Evolutionary conservation across 352 stramenopile species (phyloP).

Genomic region (Saprolegnia parasitica): DNA sequence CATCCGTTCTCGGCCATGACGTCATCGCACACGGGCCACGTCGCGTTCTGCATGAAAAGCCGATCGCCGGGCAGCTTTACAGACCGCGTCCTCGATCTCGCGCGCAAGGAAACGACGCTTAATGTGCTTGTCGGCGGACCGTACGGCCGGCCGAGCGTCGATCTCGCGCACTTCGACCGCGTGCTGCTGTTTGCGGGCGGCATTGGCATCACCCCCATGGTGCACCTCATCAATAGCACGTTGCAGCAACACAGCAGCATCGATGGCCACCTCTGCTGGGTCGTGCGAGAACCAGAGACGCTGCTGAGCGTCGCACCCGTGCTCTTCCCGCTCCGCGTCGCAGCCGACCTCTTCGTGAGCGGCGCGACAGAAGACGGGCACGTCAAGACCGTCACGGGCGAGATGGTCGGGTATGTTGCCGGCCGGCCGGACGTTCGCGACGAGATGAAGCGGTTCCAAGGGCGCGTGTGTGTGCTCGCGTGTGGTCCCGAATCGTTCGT

Average conservation of each 20-base stretch:
- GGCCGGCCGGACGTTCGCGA: slow-evolving; percentile 60
- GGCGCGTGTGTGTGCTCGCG: slow-evolving; percentile 61
- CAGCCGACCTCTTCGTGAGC: slow-evolving; percentile 4
- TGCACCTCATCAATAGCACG: slow-evolving; percentile 67
- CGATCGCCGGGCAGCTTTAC: slow-evolving; percentile 27
- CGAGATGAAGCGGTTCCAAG: slow-evolving; percentile 65
- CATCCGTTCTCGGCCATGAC: slow-evolving; percentile 79
- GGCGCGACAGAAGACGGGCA: slow-evolving; percentile 33
- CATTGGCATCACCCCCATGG: slow-evolving; percentile 72
- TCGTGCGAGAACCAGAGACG: background rate
- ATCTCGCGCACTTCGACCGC: slow-evolving; percentile 56
- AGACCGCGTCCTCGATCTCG: slow-evolving; percentile 31
- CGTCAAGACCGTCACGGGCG: slow-evolving; percentile 48
- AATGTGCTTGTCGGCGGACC: slow-evolving; percentile 55
- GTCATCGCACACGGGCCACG: slow-evolving; percentile 58
- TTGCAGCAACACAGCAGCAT: slow-evolving; percentile 35
- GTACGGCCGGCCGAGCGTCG: slow-evolving; percentile 54
- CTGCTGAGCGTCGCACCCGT: slow-evolving; percentile 37
- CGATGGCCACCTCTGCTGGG: slow-evolving; percentile 9
- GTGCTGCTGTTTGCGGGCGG: slow-evolving; percentile 67
- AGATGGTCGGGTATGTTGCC: slow-evolving; percentile 48
- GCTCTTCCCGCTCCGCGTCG: slow-evolving; percentile 45
- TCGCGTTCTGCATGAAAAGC: slow-evolving; percentile 65
- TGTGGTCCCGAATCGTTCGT: slow-evolving; percentile 69
- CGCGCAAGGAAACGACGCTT: slow-evolving; percentile 38